Base-by-base conservation (phyloP, 371 early-diverging fungal species). In the Rhizomucor pusillus region DNA sequence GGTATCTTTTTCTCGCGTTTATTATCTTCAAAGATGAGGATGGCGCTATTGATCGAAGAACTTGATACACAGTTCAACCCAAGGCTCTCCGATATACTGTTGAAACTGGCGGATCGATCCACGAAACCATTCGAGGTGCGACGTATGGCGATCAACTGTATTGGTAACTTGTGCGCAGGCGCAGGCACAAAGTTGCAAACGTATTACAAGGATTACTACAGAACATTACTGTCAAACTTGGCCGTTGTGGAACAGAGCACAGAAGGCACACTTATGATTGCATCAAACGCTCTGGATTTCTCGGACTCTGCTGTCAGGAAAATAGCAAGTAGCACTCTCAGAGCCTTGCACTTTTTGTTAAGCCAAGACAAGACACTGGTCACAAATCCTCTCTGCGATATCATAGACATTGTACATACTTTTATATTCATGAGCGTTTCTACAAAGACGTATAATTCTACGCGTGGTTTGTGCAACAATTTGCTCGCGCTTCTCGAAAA, bases 121-220 rank as follows among this genome's bases (percentile, higher is more conserved):
- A 60, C 59, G 10, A 66, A 56, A 36, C 66, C 79, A 0, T 47
- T 74, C 14, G 79, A 81, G 60, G 68, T 75, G 3, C 70, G 82
- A 10, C 75, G 86, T 2, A 79, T 85, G 80, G 81, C 86, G 2
- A 81, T 85, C 60, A 81, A 79, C 43, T 82, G 86, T 56, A 66
- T 86, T 12, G 84, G 83, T 3, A 86, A 86, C 52, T 51, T 67
- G 6, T 80, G 79, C 57, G 71, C 75, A 0, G 65, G 67, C 11
- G 67, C 70, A 25, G 77, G 75, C 9, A 39, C 66, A 13, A 74
- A 73, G 29, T 45, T 80, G 34, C 69, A 77, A 40, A 45, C 53
- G 1, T 62, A 73, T 43, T 79, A 69, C 24, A 47, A 57, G 20
- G 57, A 51, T 35, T 70, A 73, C 41, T 81, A 77, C 47, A 68